Percentiles rank a stretch among this genome's conserved stretches.
These are phyloP conservation scores for Fusarium sp. DNA, from an alignment of 2,329 filamentous ascomycete genomes.

Conservation along the genomic window DNA sequence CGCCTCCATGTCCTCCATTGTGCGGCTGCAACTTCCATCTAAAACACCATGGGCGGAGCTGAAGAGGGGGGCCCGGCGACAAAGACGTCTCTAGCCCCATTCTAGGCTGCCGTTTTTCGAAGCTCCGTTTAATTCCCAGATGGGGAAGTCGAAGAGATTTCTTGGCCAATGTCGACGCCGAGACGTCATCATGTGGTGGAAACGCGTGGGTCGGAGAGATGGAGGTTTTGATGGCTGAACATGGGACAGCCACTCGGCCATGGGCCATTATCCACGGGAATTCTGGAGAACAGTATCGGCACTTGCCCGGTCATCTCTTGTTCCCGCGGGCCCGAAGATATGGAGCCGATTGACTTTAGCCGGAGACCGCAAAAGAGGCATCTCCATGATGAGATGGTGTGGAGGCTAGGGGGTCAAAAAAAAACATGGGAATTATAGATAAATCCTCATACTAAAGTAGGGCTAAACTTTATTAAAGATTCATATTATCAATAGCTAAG, in stretches of 20 bases:
- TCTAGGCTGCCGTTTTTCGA: slow-evolving; percentile 32
- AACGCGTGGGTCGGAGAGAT: slow-evolving; percentile 30
- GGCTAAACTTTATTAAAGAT: too few relatives aligned
- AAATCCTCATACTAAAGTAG: too few relatives aligned
- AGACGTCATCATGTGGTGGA: slow-evolving; percentile 37
- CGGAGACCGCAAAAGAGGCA: slow-evolving; percentile 13
- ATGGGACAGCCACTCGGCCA: background rate
- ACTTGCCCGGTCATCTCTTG: background rate
- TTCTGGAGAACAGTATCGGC: background rate
- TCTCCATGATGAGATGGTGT: slow-evolving; percentile 9
- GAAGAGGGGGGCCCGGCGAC: background rate
- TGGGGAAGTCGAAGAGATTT: slow-evolving; percentile 5
- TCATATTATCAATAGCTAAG: too few relatives aligned
- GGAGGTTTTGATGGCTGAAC: slow-evolving; percentile 1
- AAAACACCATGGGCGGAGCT: slow-evolving; percentile 1
- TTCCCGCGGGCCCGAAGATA: background rate
- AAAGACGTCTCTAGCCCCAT: slow-evolving; percentile 6
- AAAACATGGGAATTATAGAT: too few relatives aligned
- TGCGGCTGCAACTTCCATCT: slow-evolving; percentile 35
- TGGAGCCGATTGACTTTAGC: slow-evolving; percentile 24
- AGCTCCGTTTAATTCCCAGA: slow-evolving; percentile 1
- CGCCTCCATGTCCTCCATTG: slow-evolving; percentile 30
- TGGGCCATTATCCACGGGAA: background rate
- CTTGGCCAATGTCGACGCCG: slow-evolving; percentile 30
- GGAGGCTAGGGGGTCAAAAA: too few relatives aligned